Percentiles rank a stretch among this genome's conserved stretches.
These are phyloP conservation scores for Oidiodendron maius DNA, from an alignment of 495 filamentous ascomycete species.

Conservation along the genomic window DNA sequence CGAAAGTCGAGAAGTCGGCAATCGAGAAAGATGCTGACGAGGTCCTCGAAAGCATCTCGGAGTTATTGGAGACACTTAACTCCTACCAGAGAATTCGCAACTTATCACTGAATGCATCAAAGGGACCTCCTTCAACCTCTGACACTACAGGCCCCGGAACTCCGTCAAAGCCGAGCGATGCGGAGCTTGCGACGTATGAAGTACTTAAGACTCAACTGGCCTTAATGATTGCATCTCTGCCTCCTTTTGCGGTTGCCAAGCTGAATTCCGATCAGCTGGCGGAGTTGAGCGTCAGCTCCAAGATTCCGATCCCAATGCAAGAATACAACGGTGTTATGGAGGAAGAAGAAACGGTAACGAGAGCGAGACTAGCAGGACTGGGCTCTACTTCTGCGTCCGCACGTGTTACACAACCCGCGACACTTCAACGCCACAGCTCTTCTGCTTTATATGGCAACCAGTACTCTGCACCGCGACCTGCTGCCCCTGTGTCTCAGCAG, in stretches of 20 bases:
- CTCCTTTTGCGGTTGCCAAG: slow-evolving; percentile 82
- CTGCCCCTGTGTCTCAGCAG: slow-evolving; percentile 6
- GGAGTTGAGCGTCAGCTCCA: slow-evolving; percentile 77
- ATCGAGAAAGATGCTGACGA: slow-evolving; percentile 65
- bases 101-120: slow-evolving; percentile 46
- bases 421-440: slow-evolving; percentile 15
- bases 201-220: slow-evolving; percentile 66
- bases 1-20: slow-evolving; percentile 38
- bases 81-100: slow-evolving; percentile 85
- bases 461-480: slow-evolving; percentile 13
- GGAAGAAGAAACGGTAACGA: slow-evolving; percentile 67
- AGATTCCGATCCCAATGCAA: slow-evolving; percentile 63
- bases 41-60: slow-evolving; percentile 72
- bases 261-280: slow-evolving; percentile 78
- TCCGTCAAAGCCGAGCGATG: slow-evolving; percentile 45
- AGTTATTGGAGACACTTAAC: slow-evolving; percentile 75
- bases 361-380: slow-evolving; percentile 23
- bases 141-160: slow-evolving; percentile 43
- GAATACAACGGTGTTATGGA: slow-evolving; percentile 80
- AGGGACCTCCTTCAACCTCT: slow-evolving; percentile 29
- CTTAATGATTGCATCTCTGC: slow-evolving; percentile 66
- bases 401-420: slow-evolving; percentile 3
- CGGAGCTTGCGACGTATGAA: slow-evolving; percentile 70
- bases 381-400: background rate
- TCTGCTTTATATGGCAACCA: slow-evolving; percentile 22